phyloP scores from a whole-genome alignment of 1,284 basidiomycete species.

The Fomitopsis betulina region DNA sequence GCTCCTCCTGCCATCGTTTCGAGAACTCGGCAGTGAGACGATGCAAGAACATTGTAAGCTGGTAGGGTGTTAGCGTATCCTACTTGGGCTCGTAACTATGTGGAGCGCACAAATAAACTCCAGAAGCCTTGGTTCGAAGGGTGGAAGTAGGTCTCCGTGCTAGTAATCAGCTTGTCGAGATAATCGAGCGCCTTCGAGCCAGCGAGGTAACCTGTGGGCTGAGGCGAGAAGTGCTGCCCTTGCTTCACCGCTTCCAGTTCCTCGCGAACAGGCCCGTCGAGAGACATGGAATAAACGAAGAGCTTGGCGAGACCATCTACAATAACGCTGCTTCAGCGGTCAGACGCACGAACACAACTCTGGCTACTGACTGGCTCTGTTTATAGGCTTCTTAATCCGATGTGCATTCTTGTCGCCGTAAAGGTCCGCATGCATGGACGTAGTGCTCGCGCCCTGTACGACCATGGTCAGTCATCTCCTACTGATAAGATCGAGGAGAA shows the following conservation, averaged over 20 bases:
- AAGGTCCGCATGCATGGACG: conserved; percentile 65
- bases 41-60: conserved; percentile 77
- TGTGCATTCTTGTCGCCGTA: conserved; percentile 59
- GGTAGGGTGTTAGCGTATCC: not conserved
- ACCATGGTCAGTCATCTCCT: conserved; percentile 5
- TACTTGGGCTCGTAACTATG: not conserved
- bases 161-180: conserved; percentile 85
- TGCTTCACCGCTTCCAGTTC: conserved; percentile 33
- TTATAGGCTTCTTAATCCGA: conserved; percentile 75
- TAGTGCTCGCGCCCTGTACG: conserved; percentile 54
- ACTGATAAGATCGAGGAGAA: not conserved
- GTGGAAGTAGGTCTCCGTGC: conserved; percentile 92
- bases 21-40: conserved; percentile 79
- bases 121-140: conserved; percentile 78
- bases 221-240: conserved; percentile 21
- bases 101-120: conserved; percentile 48
- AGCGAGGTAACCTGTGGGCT: conserved; percentile 60
- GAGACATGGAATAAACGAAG: conserved; percentile 88
- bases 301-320: conserved; percentile 81
- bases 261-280: conserved; percentile 67
- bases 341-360: conserved; percentile 3
- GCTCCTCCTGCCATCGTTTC: conserved; percentile 82
- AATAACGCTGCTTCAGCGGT: not conserved
- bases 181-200: conserved; percentile 91
- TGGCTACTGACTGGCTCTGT: conserved; percentile 55